Conservation (phyloP, 2,329 filamentous ascomycete genomes). For the Diplodia intermedia region DNA sequence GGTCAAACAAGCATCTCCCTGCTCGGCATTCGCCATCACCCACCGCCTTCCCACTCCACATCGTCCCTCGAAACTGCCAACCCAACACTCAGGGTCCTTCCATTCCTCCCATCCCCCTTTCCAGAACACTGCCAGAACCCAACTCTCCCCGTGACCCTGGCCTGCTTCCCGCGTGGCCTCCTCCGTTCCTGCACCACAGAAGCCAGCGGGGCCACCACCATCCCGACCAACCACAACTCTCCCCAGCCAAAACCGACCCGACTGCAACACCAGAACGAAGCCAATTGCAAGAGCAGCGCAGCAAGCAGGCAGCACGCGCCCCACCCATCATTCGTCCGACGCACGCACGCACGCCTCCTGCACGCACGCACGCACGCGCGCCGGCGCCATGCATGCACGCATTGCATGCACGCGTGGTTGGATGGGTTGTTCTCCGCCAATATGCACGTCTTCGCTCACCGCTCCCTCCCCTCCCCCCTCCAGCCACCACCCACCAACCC, state of each 20-base stretch:
- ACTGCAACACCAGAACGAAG: neutral
- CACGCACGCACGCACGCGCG: too few relatives aligned
- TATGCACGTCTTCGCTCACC: neutral
- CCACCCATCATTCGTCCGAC: too few relatives aligned
- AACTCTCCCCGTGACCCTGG: neutral
- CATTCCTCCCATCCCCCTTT: neutral
- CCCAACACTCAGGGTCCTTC: neutral
- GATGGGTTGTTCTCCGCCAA: neutral
- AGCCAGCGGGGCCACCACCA: neutral
- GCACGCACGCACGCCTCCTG: too few relatives aligned
- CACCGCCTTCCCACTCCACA: neutral
- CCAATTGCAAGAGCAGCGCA: neutral
- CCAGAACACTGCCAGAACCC: constrained; percentile 6
- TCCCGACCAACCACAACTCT: neutral
- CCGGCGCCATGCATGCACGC: neutral
- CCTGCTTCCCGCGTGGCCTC: neutral
- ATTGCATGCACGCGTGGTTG: neutral
- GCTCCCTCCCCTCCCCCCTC: neutral
- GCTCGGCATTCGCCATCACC: neutral
- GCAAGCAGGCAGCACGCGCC: too few relatives aligned
- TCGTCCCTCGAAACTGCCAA: too few relatives aligned
- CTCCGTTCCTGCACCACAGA: neutral
- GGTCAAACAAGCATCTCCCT: constrained; percentile 7
- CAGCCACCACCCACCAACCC: neutral
- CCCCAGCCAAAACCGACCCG: neutral